phyloP scores from a whole-genome alignment of 495 filamentous ascomycete genomes.

The Xylaria sp. region DNA sequence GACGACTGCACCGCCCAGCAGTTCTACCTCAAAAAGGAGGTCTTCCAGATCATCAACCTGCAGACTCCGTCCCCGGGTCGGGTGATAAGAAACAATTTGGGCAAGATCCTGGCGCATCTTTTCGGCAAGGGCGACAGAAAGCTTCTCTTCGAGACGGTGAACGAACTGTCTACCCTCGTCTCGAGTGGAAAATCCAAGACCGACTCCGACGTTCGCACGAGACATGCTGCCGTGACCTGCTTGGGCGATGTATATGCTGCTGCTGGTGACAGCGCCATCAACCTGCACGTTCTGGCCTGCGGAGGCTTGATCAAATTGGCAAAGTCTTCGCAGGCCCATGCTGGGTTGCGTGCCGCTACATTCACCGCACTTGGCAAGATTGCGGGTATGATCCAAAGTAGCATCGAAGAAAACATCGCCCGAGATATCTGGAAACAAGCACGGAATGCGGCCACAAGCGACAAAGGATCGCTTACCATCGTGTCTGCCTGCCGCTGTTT shows the following conservation, averaged over 20 bases:
- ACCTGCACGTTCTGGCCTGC: conserved; percentile 76
- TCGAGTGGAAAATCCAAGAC: conserved; percentile 81
- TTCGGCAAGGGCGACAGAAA: conserved; percentile 90
- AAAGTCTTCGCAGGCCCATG: conserved; percentile 80
- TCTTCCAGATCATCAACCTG: conserved; percentile 91
- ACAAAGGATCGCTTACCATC: conserved; percentile 85
- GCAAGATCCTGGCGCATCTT: conserved; percentile 81
- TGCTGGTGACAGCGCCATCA: conserved; percentile 93
- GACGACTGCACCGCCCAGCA: conserved; percentile 88
- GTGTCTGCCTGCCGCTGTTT: conserved; percentile 81
- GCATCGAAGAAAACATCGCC: conserved; percentile 83
- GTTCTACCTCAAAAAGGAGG: conserved; percentile 84
- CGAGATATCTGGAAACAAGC: conserved; percentile 94
- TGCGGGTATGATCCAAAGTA: conserved; percentile 70
- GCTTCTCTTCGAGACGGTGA: conserved; percentile 90
- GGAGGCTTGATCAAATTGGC: conserved; percentile 76
- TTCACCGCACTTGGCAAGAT: conserved; percentile 82
- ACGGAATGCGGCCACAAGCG: conserved; percentile 73
- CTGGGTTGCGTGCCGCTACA: conserved; percentile 82
- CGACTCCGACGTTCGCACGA: conserved; percentile 65
- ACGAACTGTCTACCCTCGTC: conserved; percentile 79
- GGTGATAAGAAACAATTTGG: conserved; percentile 87
- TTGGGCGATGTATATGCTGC: conserved; percentile 86
- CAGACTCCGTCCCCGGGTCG: conserved; percentile 82
- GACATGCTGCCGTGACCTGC: conserved; percentile 89